These are phyloP conservation scores for Zygosaccharomyces pseudobailii DNA, from an alignment of 1,139 yeast species.

Conservation along the genomic window DNA sequence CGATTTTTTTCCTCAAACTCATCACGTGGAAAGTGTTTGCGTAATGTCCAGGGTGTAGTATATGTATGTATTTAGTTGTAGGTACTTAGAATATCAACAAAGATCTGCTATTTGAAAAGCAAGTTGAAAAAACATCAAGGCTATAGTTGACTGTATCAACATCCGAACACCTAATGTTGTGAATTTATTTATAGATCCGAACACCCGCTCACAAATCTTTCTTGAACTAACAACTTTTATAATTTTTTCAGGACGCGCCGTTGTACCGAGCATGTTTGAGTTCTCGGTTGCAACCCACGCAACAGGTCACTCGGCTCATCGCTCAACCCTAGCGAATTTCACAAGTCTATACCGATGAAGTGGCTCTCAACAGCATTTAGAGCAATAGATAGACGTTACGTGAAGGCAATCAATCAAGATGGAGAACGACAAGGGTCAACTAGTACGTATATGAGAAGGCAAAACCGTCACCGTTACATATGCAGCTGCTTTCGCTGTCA, in stretches of 20 bases:
- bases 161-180: background rate
- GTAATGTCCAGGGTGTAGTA: slow-evolving; percentile 49
- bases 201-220: background rate
- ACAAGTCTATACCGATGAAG: slow-evolving; percentile 4
- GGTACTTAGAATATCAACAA: background rate
- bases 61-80: background rate
- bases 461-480: background rate
- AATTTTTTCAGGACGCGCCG: slow-evolving; percentile 1
- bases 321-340: slow-evolving; percentile 3
- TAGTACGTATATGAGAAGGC: slow-evolving; percentile 53
- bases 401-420: slow-evolving; percentile 43
- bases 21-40: slow-evolving; percentile 94
- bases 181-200: background rate
- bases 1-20: slow-evolving; percentile 97
- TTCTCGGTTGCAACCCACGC: slow-evolving; percentile 1
- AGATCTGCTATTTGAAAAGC: background rate
- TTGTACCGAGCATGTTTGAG: background rate
- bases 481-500: no score
- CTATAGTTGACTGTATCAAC: background rate
- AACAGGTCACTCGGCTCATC: background rate
- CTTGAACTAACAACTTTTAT: background rate
- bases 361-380: background rate
- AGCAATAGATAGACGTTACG: slow-evolving; percentile 1
- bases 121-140: no score
- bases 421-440: slow-evolving; percentile 99